Evolutionary conservation across 306 rosid species (phyloP).

Genomic region (Medicago arabica): DNA sequence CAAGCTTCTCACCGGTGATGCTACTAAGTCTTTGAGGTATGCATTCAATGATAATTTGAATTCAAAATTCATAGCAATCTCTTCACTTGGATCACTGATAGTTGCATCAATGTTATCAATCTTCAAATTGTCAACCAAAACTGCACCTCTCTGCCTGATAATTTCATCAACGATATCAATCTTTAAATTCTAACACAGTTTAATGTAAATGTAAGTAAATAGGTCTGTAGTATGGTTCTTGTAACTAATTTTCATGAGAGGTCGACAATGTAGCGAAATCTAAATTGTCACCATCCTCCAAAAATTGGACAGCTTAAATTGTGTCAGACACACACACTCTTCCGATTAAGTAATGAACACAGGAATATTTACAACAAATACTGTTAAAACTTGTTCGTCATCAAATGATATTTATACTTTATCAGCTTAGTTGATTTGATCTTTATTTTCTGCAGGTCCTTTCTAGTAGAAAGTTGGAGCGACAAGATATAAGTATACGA

Average conservation of each 20-base stretch:
- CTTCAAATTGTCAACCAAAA: constrained; percentile 55
- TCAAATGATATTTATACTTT: not conserved
- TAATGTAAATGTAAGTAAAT: not conserved
- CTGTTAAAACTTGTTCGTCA: not conserved
- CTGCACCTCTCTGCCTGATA: constrained; percentile 56
- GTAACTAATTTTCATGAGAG: not conserved
- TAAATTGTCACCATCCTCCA: no score
- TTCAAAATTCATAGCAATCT: constrained; percentile 48
- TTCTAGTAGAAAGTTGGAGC: no score
- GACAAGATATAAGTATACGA: no score
- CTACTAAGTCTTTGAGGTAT: constrained; percentile 52
- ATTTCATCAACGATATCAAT: not conserved
- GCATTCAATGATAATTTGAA: constrained; percentile 59
- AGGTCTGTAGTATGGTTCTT: not conserved
- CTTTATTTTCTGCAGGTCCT: no score
- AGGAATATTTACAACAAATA: not conserved
- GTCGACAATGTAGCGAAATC: not conserved
- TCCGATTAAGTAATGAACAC: not conserved
- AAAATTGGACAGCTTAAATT: not conserved
- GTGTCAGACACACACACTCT: not conserved
- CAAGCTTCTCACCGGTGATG: constrained; percentile 56
- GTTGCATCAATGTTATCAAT: constrained; percentile 38
- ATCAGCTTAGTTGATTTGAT: no score
- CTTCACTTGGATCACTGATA: constrained; percentile 39
- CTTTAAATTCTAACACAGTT: not conserved